Percentiles rank a stretch among this genome's conserved stretches.
These are phyloP conservation scores for Dictyostelium firmibasis DNA, from an alignment of 78 protist species.

Conservation along the genomic window DNA sequence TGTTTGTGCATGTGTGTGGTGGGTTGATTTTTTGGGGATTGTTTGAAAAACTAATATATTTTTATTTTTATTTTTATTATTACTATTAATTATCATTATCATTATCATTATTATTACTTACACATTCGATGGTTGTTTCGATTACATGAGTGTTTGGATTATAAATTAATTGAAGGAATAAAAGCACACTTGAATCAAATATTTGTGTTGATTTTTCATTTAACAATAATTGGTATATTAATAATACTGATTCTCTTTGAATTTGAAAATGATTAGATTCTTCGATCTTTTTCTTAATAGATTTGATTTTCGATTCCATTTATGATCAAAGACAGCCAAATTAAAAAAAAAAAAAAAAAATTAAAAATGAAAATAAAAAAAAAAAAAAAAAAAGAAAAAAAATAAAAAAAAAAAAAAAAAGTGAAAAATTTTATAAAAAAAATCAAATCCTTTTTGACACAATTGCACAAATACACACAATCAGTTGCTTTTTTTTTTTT, in stretches of 20 bases:
- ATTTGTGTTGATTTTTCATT: slow-evolving; percentile 12
- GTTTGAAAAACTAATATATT: no score
- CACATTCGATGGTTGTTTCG: slow-evolving; percentile 21
- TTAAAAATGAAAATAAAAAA: background rate
- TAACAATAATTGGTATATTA: background rate
- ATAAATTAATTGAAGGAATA: slow-evolving; percentile 18
- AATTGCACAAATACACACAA: no score
- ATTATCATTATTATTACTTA: background rate
- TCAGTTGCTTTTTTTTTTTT: no score
- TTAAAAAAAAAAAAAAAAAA: background rate
- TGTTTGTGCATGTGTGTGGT: background rate
- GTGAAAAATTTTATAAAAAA: background rate
- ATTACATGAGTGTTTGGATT: background rate
- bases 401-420: background rate
- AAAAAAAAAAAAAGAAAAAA: background rate
- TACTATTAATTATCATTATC: background rate
- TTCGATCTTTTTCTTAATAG: background rate
- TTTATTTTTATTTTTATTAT: background rate
- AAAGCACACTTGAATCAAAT: background rate
- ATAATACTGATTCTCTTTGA: slow-evolving; percentile 16
- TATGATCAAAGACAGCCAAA: background rate
- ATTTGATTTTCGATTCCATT: slow-evolving; percentile 17
- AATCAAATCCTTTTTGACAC: no score
- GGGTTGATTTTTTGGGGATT: background rate
- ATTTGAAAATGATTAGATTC: slow-evolving; percentile 10